Percentiles rank a stretch among this genome's conserved stretches.
Evolutionary conservation across 768 basidiomycete genomes (phyloP).

Genomic region (Leucocoprinus sp.): DNA sequence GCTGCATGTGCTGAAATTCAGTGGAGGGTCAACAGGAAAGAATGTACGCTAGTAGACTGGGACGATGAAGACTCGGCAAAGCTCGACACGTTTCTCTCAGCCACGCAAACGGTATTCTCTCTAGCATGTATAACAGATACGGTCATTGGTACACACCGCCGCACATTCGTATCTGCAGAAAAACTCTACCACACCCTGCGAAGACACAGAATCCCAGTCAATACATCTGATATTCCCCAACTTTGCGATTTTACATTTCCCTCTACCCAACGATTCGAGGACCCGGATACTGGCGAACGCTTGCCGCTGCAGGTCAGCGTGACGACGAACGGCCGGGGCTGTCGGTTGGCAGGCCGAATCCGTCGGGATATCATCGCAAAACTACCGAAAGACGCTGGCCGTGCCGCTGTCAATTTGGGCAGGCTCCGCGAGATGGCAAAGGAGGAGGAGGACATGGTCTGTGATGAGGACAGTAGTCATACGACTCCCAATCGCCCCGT

Average conservation of each 20-base stretch:
- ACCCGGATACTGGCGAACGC: slow-evolving; percentile 33
- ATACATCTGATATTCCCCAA: slow-evolving; percentile 78
- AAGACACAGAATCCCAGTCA: slow-evolving; percentile 60
- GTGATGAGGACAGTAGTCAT: slow-evolving; percentile 43
- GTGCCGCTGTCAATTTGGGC: slow-evolving; percentile 69
- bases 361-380: slow-evolving; percentile 73
- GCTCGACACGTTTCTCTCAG: slow-evolving; percentile 39
- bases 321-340: slow-evolving; percentile 89
- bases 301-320: slow-evolving; percentile 69
- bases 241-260: slow-evolving; percentile 89
- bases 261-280: slow-evolving; percentile 74
- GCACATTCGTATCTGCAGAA: slow-evolving; percentile 45
- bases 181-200: slow-evolving; percentile 49
- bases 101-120: slow-evolving; percentile 20
- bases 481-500: slow-evolving; percentile 67
- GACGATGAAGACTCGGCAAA: slow-evolving; percentile 34
- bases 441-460: slow-evolving; percentile 20
- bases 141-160: slow-evolving; percentile 33
- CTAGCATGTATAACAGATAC: slow-evolving; percentile 84
- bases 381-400: slow-evolving; percentile 65
- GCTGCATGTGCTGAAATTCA: too few relatives aligned
- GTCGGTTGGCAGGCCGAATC: slow-evolving; percentile 72
- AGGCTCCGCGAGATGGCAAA: slow-evolving; percentile 53
- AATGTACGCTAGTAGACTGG: slow-evolving; percentile 55
- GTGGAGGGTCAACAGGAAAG: slow-evolving; percentile 47